A percentile compares a stretch with the other conserved stretches of the same genome.
These are phyloP conservation scores for Danielia reshetovae DNA, from an alignment of 805 yeast species.

Conservation along the genomic window DNA sequence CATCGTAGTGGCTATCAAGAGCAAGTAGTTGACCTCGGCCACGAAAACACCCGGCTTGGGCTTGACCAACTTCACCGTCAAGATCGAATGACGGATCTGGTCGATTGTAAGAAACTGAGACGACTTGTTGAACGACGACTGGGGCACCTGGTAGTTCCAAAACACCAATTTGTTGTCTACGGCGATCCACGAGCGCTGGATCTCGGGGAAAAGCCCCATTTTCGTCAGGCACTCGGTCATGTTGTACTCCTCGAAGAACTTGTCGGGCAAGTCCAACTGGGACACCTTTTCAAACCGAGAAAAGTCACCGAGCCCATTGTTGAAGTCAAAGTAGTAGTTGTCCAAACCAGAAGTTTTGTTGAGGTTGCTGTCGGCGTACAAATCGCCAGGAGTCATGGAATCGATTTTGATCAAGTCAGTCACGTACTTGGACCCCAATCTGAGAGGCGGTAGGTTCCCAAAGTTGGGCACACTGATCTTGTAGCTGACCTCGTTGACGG, in stretches of 20 bases:
- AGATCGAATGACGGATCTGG: conserved; percentile 72
- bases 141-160: conserved; percentile 72
- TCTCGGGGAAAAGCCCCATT: conserved; percentile 80
- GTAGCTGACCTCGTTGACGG: conserved; percentile 39
- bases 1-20: conserved; percentile 75
- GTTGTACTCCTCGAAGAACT: conserved; percentile 67
- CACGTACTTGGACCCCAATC: conserved; percentile 62
- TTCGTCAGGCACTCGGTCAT: conserved; percentile 62
- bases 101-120: conserved; percentile 75
- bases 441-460: conserved; percentile 48
- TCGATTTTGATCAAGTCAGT: conserved; percentile 54
- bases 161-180: conserved; percentile 76
- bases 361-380: conserved; percentile 53
- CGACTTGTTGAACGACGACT: conserved; percentile 40
- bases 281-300: conserved; percentile 75
- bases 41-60: conserved; percentile 83
- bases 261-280: conserved; percentile 74
- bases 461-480: conserved; percentile 46
- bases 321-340: conserved; percentile 54
- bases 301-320: conserved; percentile 46
- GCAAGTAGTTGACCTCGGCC: conserved; percentile 65
- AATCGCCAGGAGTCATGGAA: conserved; percentile 54
- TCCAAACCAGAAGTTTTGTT: conserved; percentile 51
- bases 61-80: conserved; percentile 69
- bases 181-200: conserved; percentile 81